Conservation (phyloP, 2,329 filamentous ascomycete species). For the Pseudogymnoascus sp. region DNA sequence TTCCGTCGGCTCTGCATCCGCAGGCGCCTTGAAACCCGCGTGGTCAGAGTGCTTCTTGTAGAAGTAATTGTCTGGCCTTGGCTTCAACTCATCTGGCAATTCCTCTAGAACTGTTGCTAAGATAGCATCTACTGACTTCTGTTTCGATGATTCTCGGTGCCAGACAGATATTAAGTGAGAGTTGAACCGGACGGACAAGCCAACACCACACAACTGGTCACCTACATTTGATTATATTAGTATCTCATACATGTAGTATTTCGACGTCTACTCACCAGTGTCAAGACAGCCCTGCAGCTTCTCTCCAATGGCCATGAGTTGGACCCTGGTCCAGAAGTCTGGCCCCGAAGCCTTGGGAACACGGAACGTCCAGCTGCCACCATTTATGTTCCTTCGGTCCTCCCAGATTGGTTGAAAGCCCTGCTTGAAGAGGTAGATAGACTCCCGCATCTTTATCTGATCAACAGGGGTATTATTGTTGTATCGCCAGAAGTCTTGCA, state of each 20-base stretch:
- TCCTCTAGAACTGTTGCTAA: slow-evolving; percentile 66
- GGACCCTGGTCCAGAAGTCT: slow-evolving; percentile 74
- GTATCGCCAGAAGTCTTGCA: slow-evolving; percentile 80
- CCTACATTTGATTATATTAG: slow-evolving; percentile 38
- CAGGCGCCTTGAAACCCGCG: slow-evolving; percentile 64
- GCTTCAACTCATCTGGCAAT: slow-evolving; percentile 64
- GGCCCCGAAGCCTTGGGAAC: slow-evolving; percentile 68
- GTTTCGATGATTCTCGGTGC: slow-evolving; percentile 81
- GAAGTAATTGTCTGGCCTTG: slow-evolving; percentile 64
- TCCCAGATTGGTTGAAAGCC: slow-evolving; percentile 75
- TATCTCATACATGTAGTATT: no score
- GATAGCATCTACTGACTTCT: slow-evolving; percentile 69
- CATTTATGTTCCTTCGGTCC: slow-evolving; percentile 76
- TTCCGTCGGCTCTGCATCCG: slow-evolving; percentile 19
- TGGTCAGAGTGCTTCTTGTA: slow-evolving; percentile 92
- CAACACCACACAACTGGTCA: slow-evolving; percentile 84
- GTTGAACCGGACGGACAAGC: slow-evolving; percentile 82
- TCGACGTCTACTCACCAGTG: slow-evolving; percentile 44
- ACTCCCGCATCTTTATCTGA: slow-evolving; percentile 69
- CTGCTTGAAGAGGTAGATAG: slow-evolving; percentile 71
- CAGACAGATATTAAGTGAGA: slow-evolving; percentile 83
- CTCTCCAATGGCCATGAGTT: slow-evolving; percentile 78
- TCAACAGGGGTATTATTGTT: slow-evolving; percentile 74
- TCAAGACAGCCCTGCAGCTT: slow-evolving; percentile 68
- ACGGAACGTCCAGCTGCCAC: slow-evolving; percentile 88